A percentile compares a stretch with the other conserved stretches of the same genome.
These are phyloP conservation scores for Cyclotella atomus DNA, from an alignment of 108 stramenopile genomes.

Conservation along the genomic window DNA sequence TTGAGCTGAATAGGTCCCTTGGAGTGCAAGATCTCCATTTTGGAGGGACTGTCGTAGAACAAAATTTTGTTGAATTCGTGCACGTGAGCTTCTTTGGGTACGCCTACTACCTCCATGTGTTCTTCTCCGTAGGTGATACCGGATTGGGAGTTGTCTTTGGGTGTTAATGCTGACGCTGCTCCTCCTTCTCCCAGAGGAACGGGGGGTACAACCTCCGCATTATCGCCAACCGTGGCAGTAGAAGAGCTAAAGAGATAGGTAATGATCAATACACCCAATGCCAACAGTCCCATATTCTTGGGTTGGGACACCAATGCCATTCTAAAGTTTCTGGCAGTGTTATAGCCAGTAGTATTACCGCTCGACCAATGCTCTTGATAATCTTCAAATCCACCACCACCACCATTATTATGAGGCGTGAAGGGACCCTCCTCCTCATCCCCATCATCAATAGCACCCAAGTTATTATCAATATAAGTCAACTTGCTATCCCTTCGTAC, in stretches of 20 bases:
- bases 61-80: conserved; percentile 37
- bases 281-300: neutral
- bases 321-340: no score
- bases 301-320: neutral
- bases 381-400: neutral
- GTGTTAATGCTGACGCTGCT: neutral
- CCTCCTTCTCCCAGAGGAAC: neutral
- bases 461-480: conserved; percentile 1
- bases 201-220: no score
- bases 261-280: neutral
- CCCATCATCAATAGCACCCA: neutral
- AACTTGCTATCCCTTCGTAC: neutral
- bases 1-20: conserved; percentile 31
- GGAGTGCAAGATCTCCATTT: conserved; percentile 36
- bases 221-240: no score
- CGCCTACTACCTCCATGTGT: conserved; percentile 34
- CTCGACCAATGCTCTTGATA: neutral
- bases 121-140: conserved; percentile 30
- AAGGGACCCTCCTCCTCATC: conserved; percentile 4
- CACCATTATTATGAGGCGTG: no score
- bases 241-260: neutral
- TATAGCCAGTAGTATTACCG: neutral
- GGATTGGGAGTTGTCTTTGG: neutral
- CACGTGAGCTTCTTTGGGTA: conserved; percentile 18
- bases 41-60: conserved; percentile 29